Evolutionary conservation across 2,329 filamentous ascomycete genomes (phyloP).

Genomic region (Atkinsonella hypoxylon): DNA sequence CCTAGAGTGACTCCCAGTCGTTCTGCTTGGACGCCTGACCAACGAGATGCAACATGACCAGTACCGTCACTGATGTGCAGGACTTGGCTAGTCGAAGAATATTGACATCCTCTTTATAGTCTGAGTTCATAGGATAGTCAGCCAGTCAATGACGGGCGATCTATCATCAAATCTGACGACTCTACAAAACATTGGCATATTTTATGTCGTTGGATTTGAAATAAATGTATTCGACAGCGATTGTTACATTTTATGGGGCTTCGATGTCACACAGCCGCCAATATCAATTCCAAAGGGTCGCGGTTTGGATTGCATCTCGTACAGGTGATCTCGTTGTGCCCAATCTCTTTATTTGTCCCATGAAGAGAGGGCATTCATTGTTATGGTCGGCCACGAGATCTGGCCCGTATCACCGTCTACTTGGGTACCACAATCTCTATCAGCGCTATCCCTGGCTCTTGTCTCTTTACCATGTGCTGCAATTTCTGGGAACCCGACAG

Average conservation of each 20-base stretch:
- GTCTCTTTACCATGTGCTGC: background rate
- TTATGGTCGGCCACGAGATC: constrained; percentile 7
- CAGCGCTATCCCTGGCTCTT: background rate
- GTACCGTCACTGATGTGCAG: background rate
- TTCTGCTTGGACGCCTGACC: background rate
- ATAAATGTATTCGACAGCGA: constrained; percentile 40
- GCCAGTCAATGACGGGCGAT: background rate
- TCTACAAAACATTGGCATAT: constrained; percentile 5
- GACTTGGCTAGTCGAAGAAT: constrained; percentile 1
- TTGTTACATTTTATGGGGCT: constrained; percentile 49
- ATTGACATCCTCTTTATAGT: constrained; percentile 1
- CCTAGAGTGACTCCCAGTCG: background rate
- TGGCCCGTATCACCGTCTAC: constrained; percentile 1
- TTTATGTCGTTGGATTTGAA: constrained; percentile 20
- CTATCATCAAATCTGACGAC: constrained; percentile 3
- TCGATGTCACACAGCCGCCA: constrained; percentile 30
- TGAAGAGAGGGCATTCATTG: constrained; percentile 2
- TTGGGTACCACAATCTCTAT: constrained; percentile 3
- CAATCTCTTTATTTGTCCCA: background rate
- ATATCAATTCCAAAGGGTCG: constrained; percentile 13
- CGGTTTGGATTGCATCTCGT: constrained; percentile 9
- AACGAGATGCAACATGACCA: background rate
- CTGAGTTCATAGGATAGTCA: background rate
- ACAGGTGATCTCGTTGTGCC: constrained; percentile 9
- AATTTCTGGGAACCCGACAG: background rate